Base-by-base conservation (phyloP, 352 stramenopile species). In the Elongisporangium undulatum region DNA sequence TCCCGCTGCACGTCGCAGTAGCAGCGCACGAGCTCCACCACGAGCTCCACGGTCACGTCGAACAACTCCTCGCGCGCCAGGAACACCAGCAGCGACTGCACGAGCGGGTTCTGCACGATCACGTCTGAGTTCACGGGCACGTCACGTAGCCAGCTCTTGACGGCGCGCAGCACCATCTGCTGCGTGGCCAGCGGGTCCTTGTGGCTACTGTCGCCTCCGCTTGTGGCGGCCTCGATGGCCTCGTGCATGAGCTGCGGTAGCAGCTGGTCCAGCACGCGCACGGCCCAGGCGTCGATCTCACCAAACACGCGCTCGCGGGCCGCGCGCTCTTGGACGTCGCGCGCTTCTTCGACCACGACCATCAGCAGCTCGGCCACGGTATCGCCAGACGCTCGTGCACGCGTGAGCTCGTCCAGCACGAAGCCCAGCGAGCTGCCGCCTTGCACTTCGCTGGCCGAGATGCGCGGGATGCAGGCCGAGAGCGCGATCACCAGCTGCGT, bases 191-290 rank as follows among this genome's bases (percentile, higher is more conserved):
- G 56, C 22, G 55, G 51, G 29, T 85, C 63, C 13, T 9, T 9
- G 13, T 60, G 54, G 20, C 38, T 68, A 21, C 55, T 51, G 26
- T 4, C 24, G 34, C 51, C 55, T 2, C 26, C 34, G n/a, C 4
- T 41, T 17, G 49, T 38, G n/a, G 48, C 58, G 52, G 57, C 75
- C 26, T 64, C 53, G n/a, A 66, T 59, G 7, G 70, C 62, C 51
- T 91, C 78, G 45, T 89, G 77, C 79, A 95, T 92, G 59, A 90
- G 58, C 56, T 91, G 82, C 38, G 85, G 85, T 48, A 94, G 74
- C 34, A 94, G 26, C 38, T 69, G 59, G 61, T 90, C 79, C 57
- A 94, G 60, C 54, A 94, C 79, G 0, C 60, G 51, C 2, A 63
- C 56, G 2, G 77, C 80, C 82, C 82, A 92, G 9, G 67, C 60